Conservation (phyloP, 2,329 filamentous ascomycete species). For the Drechslerella coelobrocha region DNA sequence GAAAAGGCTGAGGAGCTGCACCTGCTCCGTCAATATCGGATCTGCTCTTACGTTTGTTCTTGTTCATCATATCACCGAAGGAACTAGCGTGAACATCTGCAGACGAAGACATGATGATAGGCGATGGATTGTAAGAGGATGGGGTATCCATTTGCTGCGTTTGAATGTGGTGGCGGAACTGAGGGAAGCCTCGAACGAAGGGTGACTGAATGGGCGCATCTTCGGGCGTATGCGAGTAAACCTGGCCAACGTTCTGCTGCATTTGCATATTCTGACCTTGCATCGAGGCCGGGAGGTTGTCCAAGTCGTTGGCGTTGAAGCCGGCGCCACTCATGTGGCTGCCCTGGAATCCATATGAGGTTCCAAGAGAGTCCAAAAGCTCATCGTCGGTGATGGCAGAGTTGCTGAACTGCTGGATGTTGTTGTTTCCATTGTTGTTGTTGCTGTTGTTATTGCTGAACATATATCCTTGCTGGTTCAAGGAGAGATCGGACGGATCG, state of each 20-base stretch:
- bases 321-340: conserved; percentile 35
- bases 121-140: conserved; percentile 58
- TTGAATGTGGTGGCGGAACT: conserved; percentile 41
- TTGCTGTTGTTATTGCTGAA: conserved; percentile 64
- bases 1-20: conserved; percentile 75
- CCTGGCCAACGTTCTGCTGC: conserved; percentile 56
- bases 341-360: conserved; percentile 46
- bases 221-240: conserved; percentile 90
- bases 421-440: conserved; percentile 64
- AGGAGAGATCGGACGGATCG: conserved; percentile 83
- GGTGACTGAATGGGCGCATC: conserved; percentile 91
- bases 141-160: conserved; percentile 59
- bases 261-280: conserved; percentile 29
- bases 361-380: conserved; percentile 48
- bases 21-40: conserved; percentile 47
- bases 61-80: conserved; percentile 49
- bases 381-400: conserved; percentile 85
- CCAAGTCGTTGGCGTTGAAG: conserved; percentile 41
- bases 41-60: conserved; percentile 54
- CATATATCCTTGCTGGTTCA: conserved; percentile 61
- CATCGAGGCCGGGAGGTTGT: conserved; percentile 28
- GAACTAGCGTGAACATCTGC: conserved; percentile 45
- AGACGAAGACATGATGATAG: conserved; percentile 57
- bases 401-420: conserved; percentile 75
- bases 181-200: conserved; percentile 65